Evolutionary conservation across 1,284 basidiomycete genomes (phyloP).

Genomic region (Schizophyllum amplum): DNA sequence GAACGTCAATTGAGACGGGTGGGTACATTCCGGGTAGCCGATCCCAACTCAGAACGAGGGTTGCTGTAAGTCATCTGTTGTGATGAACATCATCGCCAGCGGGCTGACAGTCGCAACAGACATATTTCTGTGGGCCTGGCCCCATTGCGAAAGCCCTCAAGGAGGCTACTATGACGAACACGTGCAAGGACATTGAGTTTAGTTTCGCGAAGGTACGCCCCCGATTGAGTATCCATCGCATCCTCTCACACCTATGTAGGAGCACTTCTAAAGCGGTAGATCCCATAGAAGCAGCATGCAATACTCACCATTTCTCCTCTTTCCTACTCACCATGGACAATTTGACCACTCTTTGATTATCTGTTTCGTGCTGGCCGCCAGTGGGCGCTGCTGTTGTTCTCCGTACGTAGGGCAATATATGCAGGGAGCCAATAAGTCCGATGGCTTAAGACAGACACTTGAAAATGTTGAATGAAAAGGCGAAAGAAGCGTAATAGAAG

Average conservation of each 20-base stretch:
- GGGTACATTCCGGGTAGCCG: slow-evolving; percentile 73
- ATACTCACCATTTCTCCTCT: slow-evolving; percentile 3
- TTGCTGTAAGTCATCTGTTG: slow-evolving; percentile 49
- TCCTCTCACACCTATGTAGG: slow-evolving; percentile 27
- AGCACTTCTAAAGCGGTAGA: slow-evolving; percentile 44
- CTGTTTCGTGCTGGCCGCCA: too few relatives aligned
- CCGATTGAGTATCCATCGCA: slow-evolving; percentile 3
- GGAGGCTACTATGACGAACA: slow-evolving; percentile 52
- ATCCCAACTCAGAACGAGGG: slow-evolving; percentile 71
- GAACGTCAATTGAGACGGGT: slow-evolving; percentile 67
- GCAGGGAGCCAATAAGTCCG: too few relatives aligned
- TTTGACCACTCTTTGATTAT: too few relatives aligned
- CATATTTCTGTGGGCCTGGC: slow-evolving; percentile 80
- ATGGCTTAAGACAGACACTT: too few relatives aligned
- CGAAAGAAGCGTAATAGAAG: too few relatives aligned
- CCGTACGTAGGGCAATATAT: too few relatives aligned
- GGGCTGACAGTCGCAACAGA: slow-evolving; percentile 32
- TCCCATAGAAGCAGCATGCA: background rate
- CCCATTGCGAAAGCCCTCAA: slow-evolving; percentile 68
- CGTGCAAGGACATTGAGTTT: slow-evolving; percentile 54
- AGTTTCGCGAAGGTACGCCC: slow-evolving; percentile 68
- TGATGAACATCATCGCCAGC: slow-evolving; percentile 1
- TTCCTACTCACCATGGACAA: slow-evolving; percentile 2
- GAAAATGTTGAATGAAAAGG: too few relatives aligned
- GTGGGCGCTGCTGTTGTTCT: too few relatives aligned